Evolutionary conservation across 1,284 basidiomycete species (phyloP).

Genomic region (Heterobasidion parviporum): DNA sequence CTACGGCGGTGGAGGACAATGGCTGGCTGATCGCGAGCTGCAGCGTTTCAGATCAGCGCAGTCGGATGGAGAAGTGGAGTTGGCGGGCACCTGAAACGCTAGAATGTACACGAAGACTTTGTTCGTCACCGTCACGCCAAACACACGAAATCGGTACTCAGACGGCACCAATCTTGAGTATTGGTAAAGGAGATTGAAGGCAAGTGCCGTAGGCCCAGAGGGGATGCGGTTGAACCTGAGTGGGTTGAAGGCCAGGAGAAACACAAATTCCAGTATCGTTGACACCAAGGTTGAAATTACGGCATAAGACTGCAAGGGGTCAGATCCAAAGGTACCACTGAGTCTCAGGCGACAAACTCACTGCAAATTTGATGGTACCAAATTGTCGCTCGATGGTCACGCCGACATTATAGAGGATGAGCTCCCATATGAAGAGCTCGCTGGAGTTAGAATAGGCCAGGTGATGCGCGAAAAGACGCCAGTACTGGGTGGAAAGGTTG

Average conservation of each 20-base stretch:
- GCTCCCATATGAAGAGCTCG: constrained; percentile 72
- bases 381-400: constrained; percentile 79
- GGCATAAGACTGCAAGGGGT: constrained; percentile 4
- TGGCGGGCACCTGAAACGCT: constrained; percentile 8
- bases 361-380: constrained; percentile 84
- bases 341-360: constrained; percentile 29
- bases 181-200: constrained; percentile 76
- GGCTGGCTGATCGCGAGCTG: constrained; percentile 63
- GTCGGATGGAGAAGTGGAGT: background rate
- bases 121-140: constrained; percentile 68
- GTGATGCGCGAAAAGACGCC: constrained; percentile 73
- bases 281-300: constrained; percentile 50
- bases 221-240: constrained; percentile 67
- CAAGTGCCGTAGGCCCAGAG: constrained; percentile 63
- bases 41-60: background rate
- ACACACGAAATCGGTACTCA: constrained; percentile 67
- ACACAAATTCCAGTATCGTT: constrained; percentile 58
- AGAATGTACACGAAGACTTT: constrained; percentile 35
- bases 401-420: constrained; percentile 70
- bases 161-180: constrained; percentile 71
- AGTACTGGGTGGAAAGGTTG: constrained; percentile 50
- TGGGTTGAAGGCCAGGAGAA: constrained; percentile 54
- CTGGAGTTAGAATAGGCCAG: constrained; percentile 78
- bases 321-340: background rate
- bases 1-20: constrained; percentile 55